phyloP scores from a whole-genome alignment of 257 asterid genomes.

The Jaltomata sinuosa region DNA sequence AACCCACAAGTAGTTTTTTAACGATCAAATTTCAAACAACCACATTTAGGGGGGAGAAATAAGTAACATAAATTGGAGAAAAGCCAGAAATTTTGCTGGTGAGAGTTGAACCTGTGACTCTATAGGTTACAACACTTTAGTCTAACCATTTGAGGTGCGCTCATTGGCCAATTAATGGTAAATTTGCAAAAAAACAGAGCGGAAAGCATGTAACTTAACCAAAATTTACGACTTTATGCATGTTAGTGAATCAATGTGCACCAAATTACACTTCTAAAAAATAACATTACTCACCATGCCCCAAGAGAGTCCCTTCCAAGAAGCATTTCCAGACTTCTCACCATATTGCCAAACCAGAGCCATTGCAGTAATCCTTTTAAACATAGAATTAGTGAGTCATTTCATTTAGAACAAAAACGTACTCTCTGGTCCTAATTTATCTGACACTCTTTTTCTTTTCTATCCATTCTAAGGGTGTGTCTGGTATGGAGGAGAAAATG shows the following conservation, averaged over 20 bases:
- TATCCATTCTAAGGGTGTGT: background rate
- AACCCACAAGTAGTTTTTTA: background rate
- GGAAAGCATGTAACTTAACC: background rate
- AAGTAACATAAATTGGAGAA: background rate
- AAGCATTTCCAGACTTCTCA: slow-evolving; percentile 67
- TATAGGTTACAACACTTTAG: background rate
- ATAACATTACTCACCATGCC: slow-evolving; percentile 73
- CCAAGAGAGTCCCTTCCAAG: slow-evolving; percentile 99
- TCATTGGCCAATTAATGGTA: background rate
- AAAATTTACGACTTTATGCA: background rate
- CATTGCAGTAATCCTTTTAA: slow-evolving; percentile 83
- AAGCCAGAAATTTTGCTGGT: background rate
- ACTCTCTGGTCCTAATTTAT: background rate
- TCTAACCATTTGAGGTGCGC: background rate
- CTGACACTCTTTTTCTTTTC: background rate
- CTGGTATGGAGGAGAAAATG: background rate
- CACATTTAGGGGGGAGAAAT: background rate
- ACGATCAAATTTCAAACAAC: background rate
- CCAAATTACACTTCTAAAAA: background rate
- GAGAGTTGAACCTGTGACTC: background rate
- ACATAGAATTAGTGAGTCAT: background rate
- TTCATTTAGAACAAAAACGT: background rate
- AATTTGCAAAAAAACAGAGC: background rate
- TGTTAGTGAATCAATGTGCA: background rate
- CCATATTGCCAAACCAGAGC: slow-evolving; percentile 96